Base-by-base conservation (phyloP, 805 yeast genomes). In the Kodamaea sagamina region DNA sequence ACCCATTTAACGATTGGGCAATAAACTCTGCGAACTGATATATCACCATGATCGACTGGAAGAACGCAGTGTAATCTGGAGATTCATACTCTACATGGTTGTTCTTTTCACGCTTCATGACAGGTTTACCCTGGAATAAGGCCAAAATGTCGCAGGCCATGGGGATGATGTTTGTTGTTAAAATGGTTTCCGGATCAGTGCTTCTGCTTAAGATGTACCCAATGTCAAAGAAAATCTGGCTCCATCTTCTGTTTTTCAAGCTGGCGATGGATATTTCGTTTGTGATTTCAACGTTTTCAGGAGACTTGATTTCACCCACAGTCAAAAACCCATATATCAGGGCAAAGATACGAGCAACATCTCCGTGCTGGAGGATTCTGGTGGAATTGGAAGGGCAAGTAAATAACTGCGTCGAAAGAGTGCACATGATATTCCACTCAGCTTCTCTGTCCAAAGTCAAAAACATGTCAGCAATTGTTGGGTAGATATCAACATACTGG, bases 61-160 rank as follows among this genome's bases (percentile, higher is more conserved):
- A 84, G 54, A 75, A 84, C 2, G 81, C 76, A 1, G 84, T 77
- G 72, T 90, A 93, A 40, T 87, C 92, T 24, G 86, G 87, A 35
- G 82, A 82, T 58, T 92, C 99, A 59, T 86, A 93, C 58, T 90
- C 97, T 7, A 92, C 89, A 61, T 92, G 99, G 46, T 79, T 83
- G 4, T 76, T 71, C 3, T 81, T 79, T 55, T 89, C 96, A 46
- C 98, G 73, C 47, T 73, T 77, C 53, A 88, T 66, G 0, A 86
- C 82, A 1, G 93, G 86, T 36, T 81, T 74, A 3, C 96, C 90
- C 61, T 89, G 93, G 53, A 89, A 86, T 24, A 88, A 63, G 1
- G 78, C 65, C 22, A 86, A 53, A 7, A 88, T 71, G 49, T 85
- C 88, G 34, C 86, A 75, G 1, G 84, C 71, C 65, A 82, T 83